These are phyloP conservation scores for Trichoderma breve DNA, from an alignment of 2,329 filamentous ascomycete genomes.

Conservation along the genomic window DNA sequence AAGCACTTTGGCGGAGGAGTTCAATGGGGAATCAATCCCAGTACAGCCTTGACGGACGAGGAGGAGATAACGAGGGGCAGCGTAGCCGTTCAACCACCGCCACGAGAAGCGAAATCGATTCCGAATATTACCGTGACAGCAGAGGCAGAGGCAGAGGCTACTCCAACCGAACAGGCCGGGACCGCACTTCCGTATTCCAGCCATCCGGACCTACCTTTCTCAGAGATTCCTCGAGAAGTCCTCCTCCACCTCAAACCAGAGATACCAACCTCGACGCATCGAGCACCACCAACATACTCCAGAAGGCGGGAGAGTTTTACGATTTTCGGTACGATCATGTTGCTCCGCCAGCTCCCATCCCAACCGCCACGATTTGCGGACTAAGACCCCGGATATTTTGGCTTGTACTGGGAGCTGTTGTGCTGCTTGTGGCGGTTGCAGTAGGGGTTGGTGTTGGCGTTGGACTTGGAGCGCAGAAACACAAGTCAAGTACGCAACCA, in stretches of 20 bases:
- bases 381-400: conserved; percentile 37
- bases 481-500: conserved; percentile 15
- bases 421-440: conserved; percentile 39
- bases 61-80: not conserved
- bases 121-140: not conserved
- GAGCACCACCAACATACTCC: conserved; percentile 13
- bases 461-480: not conserved
- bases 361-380: conserved; percentile 25
- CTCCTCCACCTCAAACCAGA: not conserved
- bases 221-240: no score
- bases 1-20: not conserved
- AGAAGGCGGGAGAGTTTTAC: conserved; percentile 21
- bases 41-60: not conserved
- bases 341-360: conserved; percentile 14
- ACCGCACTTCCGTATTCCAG: not conserved
- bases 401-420: conserved; percentile 30
- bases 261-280: conserved; percentile 16
- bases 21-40: conserved; percentile 3
- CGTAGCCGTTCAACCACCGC: not conserved
- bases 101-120: not conserved
- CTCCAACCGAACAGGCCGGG: not conserved
- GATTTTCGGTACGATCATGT: conserved; percentile 29
- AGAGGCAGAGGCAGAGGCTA: not conserved
- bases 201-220: not conserved
- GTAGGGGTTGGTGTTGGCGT: conserved; percentile 35